Conservation (phyloP, 192 early-diverging fungal genomes). For the Mycoemilia scoparia region DNA sequence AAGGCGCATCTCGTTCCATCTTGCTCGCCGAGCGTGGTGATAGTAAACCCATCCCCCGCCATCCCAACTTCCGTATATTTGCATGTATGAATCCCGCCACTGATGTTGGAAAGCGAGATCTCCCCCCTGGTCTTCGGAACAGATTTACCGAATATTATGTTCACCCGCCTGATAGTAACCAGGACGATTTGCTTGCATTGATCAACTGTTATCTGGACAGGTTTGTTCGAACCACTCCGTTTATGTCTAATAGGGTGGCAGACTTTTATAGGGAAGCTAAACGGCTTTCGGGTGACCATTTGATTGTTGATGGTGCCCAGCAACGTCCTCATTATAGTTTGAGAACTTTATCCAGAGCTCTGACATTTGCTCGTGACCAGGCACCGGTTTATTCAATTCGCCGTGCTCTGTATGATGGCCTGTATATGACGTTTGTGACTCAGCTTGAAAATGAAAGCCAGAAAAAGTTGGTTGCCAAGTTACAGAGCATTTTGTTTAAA, state of each 20-base stretch:
- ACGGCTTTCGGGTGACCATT: conserved; percentile 42
- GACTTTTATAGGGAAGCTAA: conserved; percentile 69
- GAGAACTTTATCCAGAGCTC: conserved; percentile 74
- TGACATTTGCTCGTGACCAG: conserved; percentile 61
- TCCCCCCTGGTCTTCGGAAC: conserved; percentile 76
- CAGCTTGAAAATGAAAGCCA: conserved; percentile 59
- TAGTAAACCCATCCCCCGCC: conserved; percentile 62
- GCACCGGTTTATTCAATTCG: conserved; percentile 56
- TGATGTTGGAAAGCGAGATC: conserved; percentile 91
- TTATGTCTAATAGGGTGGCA: conserved; percentile 37
- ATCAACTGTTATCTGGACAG: conserved; percentile 53
- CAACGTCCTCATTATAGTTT: conserved; percentile 80
- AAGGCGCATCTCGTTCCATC: conserved; percentile 60
- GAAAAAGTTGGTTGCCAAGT: conserved; percentile 11
- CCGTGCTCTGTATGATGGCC: conserved; percentile 81
- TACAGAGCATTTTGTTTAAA: conserved; percentile 11
- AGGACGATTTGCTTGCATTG: conserved; percentile 68
- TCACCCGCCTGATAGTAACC: conserved; percentile 64
- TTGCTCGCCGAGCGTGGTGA: conserved; percentile 86
- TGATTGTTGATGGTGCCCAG: conserved; percentile 73
- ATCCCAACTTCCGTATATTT: conserved; percentile 87
- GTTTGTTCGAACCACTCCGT: conserved; percentile 6
- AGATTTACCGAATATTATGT: conserved; percentile 95
- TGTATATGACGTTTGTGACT: conserved; percentile 90
- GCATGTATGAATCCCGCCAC: conserved; percentile 99